These are phyloP conservation scores for Solanum appendiculatum DNA, from an alignment of 257 asterid species.

Conservation along the genomic window DNA sequence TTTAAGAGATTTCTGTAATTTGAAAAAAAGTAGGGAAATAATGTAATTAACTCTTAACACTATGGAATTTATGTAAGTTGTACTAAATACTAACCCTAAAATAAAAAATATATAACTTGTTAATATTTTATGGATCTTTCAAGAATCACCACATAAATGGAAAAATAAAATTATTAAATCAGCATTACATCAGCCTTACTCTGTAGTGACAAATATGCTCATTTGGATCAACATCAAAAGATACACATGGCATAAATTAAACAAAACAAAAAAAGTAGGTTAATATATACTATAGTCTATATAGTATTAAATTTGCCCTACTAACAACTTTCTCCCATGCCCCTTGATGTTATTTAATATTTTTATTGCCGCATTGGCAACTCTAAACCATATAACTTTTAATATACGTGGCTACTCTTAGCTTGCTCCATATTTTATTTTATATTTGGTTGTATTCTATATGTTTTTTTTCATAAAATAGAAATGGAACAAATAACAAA, in stretches of 20 bases:
- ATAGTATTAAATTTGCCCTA: background rate
- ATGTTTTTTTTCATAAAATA: background rate
- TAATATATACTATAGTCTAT: too few species aligned
- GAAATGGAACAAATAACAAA: background rate
- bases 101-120: too few species aligned
- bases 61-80: too few species aligned
- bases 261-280: background rate
- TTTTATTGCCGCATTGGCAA: background rate
- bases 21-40: too few species aligned
- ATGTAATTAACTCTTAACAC: too few species aligned
- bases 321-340: background rate
- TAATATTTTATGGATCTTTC: background rate
- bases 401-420: background rate
- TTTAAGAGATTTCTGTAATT: too few species aligned
- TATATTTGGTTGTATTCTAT: background rate
- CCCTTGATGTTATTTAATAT: background rate
- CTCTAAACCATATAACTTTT: too few species aligned
- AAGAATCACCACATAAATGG: background rate
- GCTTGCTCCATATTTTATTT: background rate
- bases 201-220: background rate
- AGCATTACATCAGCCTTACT: background rate
- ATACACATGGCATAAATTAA: background rate
- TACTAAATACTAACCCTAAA: too few species aligned
- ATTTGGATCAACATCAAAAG: background rate
- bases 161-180: background rate